phyloP scores from a whole-genome alignment of 805 yeast species.

The Lipomyces sp. region DNA sequence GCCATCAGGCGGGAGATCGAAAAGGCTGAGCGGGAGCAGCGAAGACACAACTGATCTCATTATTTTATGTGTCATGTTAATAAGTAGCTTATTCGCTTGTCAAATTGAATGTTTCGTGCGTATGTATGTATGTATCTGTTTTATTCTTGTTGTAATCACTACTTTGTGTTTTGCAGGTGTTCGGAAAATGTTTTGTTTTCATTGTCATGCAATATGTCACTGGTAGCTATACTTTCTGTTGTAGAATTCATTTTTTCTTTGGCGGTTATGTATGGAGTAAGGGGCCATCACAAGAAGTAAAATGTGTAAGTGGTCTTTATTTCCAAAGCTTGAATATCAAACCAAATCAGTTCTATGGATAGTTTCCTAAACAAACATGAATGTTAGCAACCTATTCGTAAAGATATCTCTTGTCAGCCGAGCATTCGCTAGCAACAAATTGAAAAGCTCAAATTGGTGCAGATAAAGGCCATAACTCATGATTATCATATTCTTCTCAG shows the following conservation, averaged over 20 bases:
- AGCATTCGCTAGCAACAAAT: background rate
- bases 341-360: background rate
- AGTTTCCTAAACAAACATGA: background rate
- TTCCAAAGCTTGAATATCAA: constrained; percentile 1
- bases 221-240: background rate
- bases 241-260: background rate
- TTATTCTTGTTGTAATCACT: background rate
- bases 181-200: background rate
- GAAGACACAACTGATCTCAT: constrained; percentile 16
- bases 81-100: background rate
- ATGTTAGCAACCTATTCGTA: background rate
- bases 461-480: background rate
- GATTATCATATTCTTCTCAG: constrained; percentile 24
- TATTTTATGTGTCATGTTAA: background rate
- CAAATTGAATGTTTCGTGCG: background rate
- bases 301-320: background rate
- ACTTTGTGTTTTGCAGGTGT: background rate
- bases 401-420: background rate
- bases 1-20: constrained; percentile 48
- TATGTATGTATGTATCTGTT: background rate
- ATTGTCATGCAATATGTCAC: background rate
- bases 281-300: background rate
- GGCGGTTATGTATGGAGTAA: background rate
- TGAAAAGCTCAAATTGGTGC: background rate
- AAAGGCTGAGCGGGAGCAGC: constrained; percentile 39